These are phyloP conservation scores for Hypoxylon sp. DNA, from an alignment of 2,329 filamentous ascomycete genomes.

Conservation along the genomic window DNA sequence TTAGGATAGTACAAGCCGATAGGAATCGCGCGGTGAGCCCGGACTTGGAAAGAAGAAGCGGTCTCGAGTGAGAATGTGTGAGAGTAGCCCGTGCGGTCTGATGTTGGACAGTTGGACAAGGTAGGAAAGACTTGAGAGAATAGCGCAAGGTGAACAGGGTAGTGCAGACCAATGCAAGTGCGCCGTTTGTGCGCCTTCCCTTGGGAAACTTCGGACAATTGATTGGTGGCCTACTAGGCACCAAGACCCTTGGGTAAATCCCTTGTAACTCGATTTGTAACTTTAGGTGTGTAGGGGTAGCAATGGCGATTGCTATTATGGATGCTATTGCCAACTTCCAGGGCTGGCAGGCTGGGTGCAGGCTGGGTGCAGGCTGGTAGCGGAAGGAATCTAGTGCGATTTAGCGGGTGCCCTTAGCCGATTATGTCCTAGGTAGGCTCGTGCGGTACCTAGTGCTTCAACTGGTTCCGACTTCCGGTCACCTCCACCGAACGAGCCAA, in stretches of 20 bases:
- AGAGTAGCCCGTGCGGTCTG: conserved; percentile 14
- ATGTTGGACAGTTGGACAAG: conserved; percentile 34
- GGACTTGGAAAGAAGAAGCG: conserved; percentile 25
- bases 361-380: no score
- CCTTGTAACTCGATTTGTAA: conserved; percentile 38
- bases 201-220: conserved; percentile 26
- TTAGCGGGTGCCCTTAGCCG: conserved; percentile 36
- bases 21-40: conserved; percentile 37
- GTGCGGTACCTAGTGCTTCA: conserved; percentile 23
- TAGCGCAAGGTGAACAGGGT: conserved; percentile 40
- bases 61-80: conserved; percentile 29
- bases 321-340: conserved; percentile 5
- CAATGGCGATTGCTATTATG: conserved; percentile 3
- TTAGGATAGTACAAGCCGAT: conserved; percentile 3
- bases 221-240: conserved; percentile 40
- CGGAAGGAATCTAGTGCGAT: conserved; percentile 21
- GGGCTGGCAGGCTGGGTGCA: neutral
- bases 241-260: conserved; percentile 35
- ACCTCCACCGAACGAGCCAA: conserved; percentile 32
- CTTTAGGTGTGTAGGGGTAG: conserved; percentile 10
- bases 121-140: conserved; percentile 21
- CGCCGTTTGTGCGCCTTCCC: conserved; percentile 42
- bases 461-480: conserved; percentile 42
- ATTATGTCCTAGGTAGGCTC: conserved; percentile 36
- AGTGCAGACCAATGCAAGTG: conserved; percentile 42